Conservation (phyloP, 31 red algal species). For the Endocladia muricata region DNA sequence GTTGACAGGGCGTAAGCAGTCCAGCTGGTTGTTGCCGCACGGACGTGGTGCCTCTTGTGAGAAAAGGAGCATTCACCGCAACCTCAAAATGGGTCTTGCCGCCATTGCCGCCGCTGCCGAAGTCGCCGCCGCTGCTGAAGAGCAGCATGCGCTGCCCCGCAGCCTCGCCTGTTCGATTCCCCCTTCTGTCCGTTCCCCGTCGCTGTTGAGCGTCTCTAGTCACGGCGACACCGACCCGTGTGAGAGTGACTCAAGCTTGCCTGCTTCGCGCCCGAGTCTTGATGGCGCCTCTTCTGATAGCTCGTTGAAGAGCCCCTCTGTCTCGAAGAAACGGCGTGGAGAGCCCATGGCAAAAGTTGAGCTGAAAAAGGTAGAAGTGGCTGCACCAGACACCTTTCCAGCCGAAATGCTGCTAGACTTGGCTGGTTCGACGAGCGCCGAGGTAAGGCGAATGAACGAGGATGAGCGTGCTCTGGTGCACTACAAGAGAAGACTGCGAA, state of each 20-base stretch:
- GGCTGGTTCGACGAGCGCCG: slow-evolving; percentile 68
- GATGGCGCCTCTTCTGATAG: not conserved
- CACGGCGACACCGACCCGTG: slow-evolving; percentile 9
- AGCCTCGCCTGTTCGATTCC: not conserved
- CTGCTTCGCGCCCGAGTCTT: not conserved
- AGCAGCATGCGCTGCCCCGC: not conserved
- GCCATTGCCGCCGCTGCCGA: slow-evolving; percentile 18
- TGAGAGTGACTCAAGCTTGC: slow-evolving; percentile 9
- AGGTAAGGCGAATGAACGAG: slow-evolving; percentile 75
- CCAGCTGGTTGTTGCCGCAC: no score
- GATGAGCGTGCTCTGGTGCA: slow-evolving; percentile 82
- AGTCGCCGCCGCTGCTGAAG: not conserved
- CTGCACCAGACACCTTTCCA: slow-evolving; percentile 14
- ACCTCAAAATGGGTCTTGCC: slow-evolving; percentile 20
- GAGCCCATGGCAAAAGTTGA: not conserved
- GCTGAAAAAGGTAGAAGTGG: not conserved
- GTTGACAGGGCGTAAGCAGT: no score
- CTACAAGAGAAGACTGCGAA: slow-evolving; percentile 75
- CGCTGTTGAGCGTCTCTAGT: slow-evolving; percentile 4
- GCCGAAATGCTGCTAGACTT: slow-evolving; percentile 62
- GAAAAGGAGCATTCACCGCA: no score
- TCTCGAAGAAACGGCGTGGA: not conserved
- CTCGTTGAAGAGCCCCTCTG: not conserved
- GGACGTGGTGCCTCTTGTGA: no score
- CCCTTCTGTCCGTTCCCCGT: not conserved